Evolutionary conservation across 495 filamentous ascomycete species (phyloP), one percentile per base, ranked within the genome.

Genomic region (Mytilinidion resinicola): DNA sequence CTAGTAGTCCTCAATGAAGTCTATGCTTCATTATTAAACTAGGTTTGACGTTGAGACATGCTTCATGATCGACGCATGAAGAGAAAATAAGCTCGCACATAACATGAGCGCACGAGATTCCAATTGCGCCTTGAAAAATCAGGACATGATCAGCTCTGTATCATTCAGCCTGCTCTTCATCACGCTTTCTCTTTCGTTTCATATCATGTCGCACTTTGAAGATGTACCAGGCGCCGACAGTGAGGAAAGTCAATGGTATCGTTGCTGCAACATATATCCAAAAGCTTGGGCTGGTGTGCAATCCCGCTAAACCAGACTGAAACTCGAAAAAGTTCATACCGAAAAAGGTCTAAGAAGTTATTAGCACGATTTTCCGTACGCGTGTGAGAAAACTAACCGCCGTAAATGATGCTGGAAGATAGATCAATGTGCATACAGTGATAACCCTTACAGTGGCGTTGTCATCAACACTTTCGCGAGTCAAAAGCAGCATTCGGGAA

Each of bases 351-450:
- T 59, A 25, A 21, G 3, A 38, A n/a, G n/a, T n/a, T n/a, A n/a
- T n/a, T n/a, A n/a, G n/a, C n/a, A n/a, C n/a, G n/a, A n/a, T n/a
- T n/a, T n/a, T n/a, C n/a, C n/a, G n/a, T n/a, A n/a, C n/a, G n/a
- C n/a, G n/a, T n/a, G n/a, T n/a, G n/a, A n/a, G n/a, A n/a, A n/a
- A 14, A 55, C 57, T 47, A 30, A 60, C 54, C 15, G 53, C 59
- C 43, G 57, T 51, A 53, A 61, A 61, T 3, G 59, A 56, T 4
- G 59, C 59, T 14, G 59, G 59, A 4, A 61, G 43, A 34, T 61
- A 61, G 14, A 61, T 61, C 25, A 61, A 25, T 5, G 59, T 57
- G 30, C 38, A 51, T 8, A 61, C n/a, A 17, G 53, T 61, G 14
- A 61, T 61, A 34, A 61, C 46, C 2, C 44, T 14, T 6, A 61